Base-by-base conservation (phyloP, 768 basidiomycete species). In the Psilocybe subaeruginosa region DNA sequence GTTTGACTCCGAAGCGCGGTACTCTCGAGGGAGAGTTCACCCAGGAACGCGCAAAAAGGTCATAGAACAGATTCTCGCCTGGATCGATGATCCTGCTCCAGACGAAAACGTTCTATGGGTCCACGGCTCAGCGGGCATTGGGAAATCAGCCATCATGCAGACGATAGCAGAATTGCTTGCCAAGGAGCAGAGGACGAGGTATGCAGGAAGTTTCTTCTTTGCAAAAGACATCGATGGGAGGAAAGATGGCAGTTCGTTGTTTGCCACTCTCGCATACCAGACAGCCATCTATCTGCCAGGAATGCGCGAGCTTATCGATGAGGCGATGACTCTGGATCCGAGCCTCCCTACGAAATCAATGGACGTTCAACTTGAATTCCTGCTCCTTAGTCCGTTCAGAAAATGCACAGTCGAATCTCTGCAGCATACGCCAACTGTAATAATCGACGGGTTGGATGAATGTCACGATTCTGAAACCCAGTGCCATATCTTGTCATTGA, bases 121-220 rank as follows among this genome's bases (percentile, higher is more conserved):
- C 16, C 45, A 31, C 16, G 66, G 62, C 8, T 49, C 37, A 6
- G 61, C 64, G 17, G 64, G 66, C 3, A 56, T 48, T 17, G 64
- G 66, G n/a, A 62, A 64, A 53, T 64, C 63, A 8, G 60, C 64
- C 29, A 53, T 68, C 39, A 29, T 57, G 33, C 60, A 55, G 43
- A 61, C 62, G 8, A 43, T 60, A 14, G 59, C 56, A 12, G 53
- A 59, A 30, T 29, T 29, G 14, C 29, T 47, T 8, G 14, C 16
- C 19, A 5, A 17, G 5, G 35, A n/a, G 6, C 16, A 50, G 11
- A 53, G 33, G 19, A 19, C 23, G 14, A 17, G 43, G 12, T 19
- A 54, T 2, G 29, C 27, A 3, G 58, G 41, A 6, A 59, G 11
- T 14, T 59, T 54, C 52, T 59, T 54, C 52, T 59, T 59, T 23